Conservation (phyloP, 2,329 filamentous ascomycete genomes). For the Sclerotinia nivalis region DNA sequence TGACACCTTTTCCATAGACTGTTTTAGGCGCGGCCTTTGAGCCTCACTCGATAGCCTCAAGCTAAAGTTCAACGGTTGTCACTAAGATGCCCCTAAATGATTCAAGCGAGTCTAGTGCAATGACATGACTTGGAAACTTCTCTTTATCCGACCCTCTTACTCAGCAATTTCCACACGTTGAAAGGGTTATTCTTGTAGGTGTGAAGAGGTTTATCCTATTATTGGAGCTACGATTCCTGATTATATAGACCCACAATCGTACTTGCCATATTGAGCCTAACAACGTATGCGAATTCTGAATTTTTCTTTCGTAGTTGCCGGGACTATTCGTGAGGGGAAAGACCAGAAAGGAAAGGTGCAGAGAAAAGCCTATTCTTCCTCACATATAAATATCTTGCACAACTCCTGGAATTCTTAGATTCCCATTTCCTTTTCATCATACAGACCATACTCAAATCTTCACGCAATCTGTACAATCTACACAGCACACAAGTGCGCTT, state of each 20-base stretch:
- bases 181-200: too few relatives aligned
- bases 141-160: neutral
- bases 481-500: neutral
- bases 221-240: too few relatives aligned
- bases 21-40: neutral
- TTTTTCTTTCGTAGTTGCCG: neutral
- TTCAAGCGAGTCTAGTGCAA: neutral
- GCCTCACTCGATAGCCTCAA: neutral
- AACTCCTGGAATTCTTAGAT: neutral
- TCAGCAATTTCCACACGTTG: neutral
- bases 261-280: too few relatives aligned
- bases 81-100: neutral
- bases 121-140: neutral
- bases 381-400: neutral
- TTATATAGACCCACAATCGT: too few relatives aligned
- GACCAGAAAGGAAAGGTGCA: neutral
- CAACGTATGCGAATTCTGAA: neutral
- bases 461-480: neutral
- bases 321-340: neutral
- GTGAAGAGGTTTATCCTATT: too few relatives aligned
- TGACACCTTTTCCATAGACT: neutral
- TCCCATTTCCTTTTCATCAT: neutral
- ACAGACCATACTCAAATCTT: neutral
- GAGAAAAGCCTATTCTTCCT: neutral
- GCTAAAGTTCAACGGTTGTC: neutral